A percentile compares a stretch with the other conserved stretches of the same genome.
These are phyloP conservation scores for Diutina scorzettiae DNA, from an alignment of 1,139 yeast species.

Conservation along the genomic window DNA sequence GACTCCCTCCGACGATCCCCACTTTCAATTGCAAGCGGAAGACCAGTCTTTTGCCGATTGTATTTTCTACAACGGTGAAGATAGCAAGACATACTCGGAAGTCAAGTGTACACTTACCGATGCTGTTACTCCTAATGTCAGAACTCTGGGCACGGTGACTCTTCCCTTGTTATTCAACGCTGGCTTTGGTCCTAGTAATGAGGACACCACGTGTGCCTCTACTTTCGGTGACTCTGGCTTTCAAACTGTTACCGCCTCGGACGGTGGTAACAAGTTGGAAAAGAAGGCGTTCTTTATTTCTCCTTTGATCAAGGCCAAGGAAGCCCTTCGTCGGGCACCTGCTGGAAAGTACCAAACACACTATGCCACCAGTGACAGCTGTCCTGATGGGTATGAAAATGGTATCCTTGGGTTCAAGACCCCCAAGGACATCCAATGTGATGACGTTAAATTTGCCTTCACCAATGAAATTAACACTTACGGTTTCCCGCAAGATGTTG, in stretches of 20 bases:
- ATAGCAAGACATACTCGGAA: slow-evolving; percentile 8
- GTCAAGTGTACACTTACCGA: slow-evolving; percentile 1
- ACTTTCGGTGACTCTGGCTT: slow-evolving; percentile 10
- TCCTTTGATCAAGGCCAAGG: not conserved
- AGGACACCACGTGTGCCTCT: slow-evolving; percentile 14
- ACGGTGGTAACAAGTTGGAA: not conserved
- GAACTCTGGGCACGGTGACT: slow-evolving; percentile 13
- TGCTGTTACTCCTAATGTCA: slow-evolving; percentile 8
- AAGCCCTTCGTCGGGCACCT: slow-evolving; percentile 10
- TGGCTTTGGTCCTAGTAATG: slow-evolving; percentile 14
- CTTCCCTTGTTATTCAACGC: slow-evolving; percentile 19
- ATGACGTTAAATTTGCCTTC: slow-evolving; percentile 7
- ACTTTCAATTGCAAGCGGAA: not conserved
- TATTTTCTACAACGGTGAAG: not conserved
- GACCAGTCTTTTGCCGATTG: not conserved
- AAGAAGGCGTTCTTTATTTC: slow-evolving; percentile 8
- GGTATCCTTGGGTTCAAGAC: slow-evolving; percentile 6
- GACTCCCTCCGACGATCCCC: not conserved
- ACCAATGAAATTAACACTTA: not conserved
- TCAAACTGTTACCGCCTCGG: not conserved
- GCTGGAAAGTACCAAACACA: slow-evolving; percentile 7
- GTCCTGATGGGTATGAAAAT: not conserved
- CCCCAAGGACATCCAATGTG: not conserved
- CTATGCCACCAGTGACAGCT: not conserved
- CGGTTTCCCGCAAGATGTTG: not conserved